A percentile compares a stretch with the other conserved stretches of the same genome.
phyloP scores from a whole-genome alignment of 495 filamentous ascomycete species.

The Glarea lozoyensis region DNA sequence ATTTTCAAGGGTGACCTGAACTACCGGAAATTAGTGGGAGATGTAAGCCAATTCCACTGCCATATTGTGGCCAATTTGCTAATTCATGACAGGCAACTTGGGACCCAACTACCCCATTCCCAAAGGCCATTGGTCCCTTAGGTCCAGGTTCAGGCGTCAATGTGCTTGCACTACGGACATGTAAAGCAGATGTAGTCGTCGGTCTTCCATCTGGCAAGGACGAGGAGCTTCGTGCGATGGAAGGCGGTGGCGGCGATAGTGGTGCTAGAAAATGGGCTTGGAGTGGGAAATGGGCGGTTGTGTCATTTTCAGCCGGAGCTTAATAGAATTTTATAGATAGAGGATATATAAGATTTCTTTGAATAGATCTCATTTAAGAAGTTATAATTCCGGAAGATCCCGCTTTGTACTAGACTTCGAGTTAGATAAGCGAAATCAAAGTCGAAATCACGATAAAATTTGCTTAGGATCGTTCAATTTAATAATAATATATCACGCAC shows the following conservation, averaged over 20 bases:
- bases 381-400: too few species aligned
- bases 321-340: too few species aligned
- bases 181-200: conserved; percentile 94
- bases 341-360: too few species aligned
- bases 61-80: too few species aligned
- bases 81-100: conserved; percentile 68
- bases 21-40: conserved; percentile 82
- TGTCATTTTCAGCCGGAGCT: conserved; percentile 56
- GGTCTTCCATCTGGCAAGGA: conserved; percentile 73
- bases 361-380: too few species aligned
- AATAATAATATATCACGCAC: too few species aligned
- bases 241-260: conserved; percentile 58
- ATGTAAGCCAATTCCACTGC: conserved; percentile 51
- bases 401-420: too few species aligned
- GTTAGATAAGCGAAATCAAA: too few species aligned
- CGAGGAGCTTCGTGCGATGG: conserved; percentile 59
- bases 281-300: conserved; percentile 94
- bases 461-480: too few species aligned
- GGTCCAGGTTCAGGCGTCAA: conserved; percentile 74
- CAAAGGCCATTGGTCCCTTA: conserved; percentile 76
- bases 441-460: too few species aligned
- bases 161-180: conserved; percentile 77
- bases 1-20: conserved; percentile 97
- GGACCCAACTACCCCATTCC: conserved; percentile 82
- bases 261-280: conserved; percentile 88